Evolutionary conservation across 1,284 basidiomycete species (phyloP).

Genomic region (Cyathus olla): DNA sequence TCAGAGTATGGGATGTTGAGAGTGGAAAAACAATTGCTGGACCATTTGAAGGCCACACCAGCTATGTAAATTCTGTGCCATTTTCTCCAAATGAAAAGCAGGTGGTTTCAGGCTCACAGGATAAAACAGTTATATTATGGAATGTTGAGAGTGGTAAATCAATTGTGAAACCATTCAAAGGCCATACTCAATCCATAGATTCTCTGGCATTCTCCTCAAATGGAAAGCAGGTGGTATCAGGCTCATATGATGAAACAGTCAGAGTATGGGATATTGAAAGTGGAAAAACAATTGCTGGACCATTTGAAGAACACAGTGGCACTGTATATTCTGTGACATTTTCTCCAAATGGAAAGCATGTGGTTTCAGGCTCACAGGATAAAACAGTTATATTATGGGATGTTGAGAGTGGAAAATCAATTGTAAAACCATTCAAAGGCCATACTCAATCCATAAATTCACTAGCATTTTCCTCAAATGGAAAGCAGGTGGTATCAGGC

Average conservation of each 20-base stretch:
- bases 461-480: conserved; percentile 11
- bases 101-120: background rate
- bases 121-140: background rate
- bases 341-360: background rate
- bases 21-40: no score
- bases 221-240: conserved; percentile 9
- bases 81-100: background rate
- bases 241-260: conserved; percentile 7
- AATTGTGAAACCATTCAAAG: background rate
- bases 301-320: no score
- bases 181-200: conserved; percentile 1
- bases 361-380: background rate
- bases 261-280: no score
- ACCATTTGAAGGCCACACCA: no score
- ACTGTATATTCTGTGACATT: background rate
- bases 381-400: background rate
- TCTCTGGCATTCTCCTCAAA: conserved; percentile 11
- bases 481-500: conserved; percentile 8
- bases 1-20: no score
- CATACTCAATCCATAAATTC: conserved; percentile 2
- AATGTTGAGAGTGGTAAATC: background rate
- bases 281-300: no score
- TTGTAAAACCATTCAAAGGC: background rate
- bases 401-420: background rate
- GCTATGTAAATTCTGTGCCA: no score